These are phyloP conservation scores for Colletotrichum eremochloae DNA, from an alignment of 2,329 filamentous ascomycete species.

Conservation along the genomic window DNA sequence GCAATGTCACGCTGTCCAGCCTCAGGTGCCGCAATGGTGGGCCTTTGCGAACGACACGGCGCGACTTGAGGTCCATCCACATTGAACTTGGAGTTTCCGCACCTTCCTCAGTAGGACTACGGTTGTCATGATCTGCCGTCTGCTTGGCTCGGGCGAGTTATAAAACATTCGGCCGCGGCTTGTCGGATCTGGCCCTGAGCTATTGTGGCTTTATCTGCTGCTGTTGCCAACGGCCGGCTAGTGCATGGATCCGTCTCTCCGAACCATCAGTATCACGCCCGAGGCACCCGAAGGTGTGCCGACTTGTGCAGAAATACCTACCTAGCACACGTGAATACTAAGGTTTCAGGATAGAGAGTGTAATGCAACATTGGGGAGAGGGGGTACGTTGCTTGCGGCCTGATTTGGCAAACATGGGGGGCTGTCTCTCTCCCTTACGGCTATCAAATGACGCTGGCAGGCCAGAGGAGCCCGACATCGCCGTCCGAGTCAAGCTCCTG, in stretches of 20 bases:
- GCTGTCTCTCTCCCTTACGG: slow-evolving; percentile 1
- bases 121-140: neutral
- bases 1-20: slow-evolving; percentile 25
- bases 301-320: neutral
- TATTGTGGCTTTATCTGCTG: slow-evolving; percentile 15
- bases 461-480: slow-evolving; percentile 16
- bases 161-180: slow-evolving; percentile 13
- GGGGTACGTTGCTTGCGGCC: slow-evolving; percentile 13
- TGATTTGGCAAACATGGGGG: slow-evolving; percentile 18
- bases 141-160: neutral
- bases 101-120: neutral
- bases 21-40: slow-evolving; percentile 17
- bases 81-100: neutral
- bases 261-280: slow-evolving; percentile 3
- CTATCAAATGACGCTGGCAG: slow-evolving; percentile 20
- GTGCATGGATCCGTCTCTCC: neutral
- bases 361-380: slow-evolving; percentile 9
- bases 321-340: slow-evolving; percentile 11
- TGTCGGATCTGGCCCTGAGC: slow-evolving; percentile 25
- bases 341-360: slow-evolving; percentile 31
- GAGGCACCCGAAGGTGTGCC: neutral
- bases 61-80: slow-evolving; percentile 1
- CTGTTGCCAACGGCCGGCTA: slow-evolving; percentile 6
- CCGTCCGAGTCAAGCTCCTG: slow-evolving; percentile 37
- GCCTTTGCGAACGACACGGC: slow-evolving; percentile 10